phyloP scores from a whole-genome alignment of 2,329 filamentous ascomycete species.

The Didymellaceae sp. region DNA sequence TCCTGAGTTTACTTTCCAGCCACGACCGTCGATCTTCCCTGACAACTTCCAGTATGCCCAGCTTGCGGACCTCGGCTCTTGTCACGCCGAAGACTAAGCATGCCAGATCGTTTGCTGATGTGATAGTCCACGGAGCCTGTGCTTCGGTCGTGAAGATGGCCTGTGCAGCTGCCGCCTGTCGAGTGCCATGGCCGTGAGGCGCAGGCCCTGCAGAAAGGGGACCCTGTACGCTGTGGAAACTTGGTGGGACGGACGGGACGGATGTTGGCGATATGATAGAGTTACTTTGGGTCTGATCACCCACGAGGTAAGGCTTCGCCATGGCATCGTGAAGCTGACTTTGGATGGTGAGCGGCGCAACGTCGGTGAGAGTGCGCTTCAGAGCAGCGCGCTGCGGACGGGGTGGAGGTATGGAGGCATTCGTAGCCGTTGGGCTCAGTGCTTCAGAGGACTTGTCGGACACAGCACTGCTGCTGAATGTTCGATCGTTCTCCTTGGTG shows the following conservation, averaged over 20 bases:
- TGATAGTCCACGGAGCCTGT: constrained; percentile 89
- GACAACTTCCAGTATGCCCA: constrained; percentile 95
- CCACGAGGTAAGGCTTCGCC: constrained; percentile 78
- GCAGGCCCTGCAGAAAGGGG: constrained; percentile 49
- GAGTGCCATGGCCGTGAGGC: constrained; percentile 83
- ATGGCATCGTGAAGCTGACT: constrained; percentile 85
- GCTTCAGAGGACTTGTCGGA: constrained; percentile 34
- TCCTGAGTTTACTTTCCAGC: constrained; percentile 83
- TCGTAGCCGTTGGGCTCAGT: constrained; percentile 26
- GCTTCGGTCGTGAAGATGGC: constrained; percentile 98
- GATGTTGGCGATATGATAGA: constrained; percentile 55
- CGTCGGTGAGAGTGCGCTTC: constrained; percentile 89
- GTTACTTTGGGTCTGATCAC: constrained; percentile 53
- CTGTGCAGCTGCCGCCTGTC: constrained; percentile 89
- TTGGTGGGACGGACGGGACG: constrained; percentile 47
- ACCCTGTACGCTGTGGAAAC: constrained; percentile 41
- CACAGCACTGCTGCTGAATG: constrained; percentile 22
- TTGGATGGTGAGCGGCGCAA: constrained; percentile 74
- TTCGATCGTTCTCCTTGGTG: constrained; percentile 20
- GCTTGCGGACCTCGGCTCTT: constrained; percentile 90
- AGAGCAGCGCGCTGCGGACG: constrained; percentile 64
- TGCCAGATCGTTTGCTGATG: constrained; percentile 93
- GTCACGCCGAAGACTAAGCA: constrained; percentile 99
- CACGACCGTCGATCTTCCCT: constrained; percentile 86
- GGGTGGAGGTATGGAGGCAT: constrained; percentile 29